A percentile compares a stretch with the other conserved stretches of the same genome.
Conservation (phyloP, 352 stramenopile species). For the Globisporangium yorkense region DNA sequence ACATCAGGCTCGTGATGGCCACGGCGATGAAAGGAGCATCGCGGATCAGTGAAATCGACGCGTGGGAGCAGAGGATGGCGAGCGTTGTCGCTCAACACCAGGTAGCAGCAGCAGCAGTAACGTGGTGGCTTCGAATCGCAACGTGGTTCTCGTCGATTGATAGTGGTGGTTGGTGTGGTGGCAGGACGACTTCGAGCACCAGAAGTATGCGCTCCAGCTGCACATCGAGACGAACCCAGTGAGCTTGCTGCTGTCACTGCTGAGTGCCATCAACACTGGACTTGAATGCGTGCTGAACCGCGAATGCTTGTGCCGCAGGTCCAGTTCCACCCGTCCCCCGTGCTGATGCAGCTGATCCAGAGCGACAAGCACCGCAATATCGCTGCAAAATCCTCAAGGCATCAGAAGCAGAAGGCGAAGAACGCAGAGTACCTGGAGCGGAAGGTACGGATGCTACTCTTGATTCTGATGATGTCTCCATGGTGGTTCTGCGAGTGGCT, state of each 20-base stretch:
- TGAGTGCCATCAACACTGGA: background rate
- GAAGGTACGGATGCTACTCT: slow-evolving; percentile 22
- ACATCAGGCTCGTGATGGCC: background rate
- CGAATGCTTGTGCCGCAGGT: slow-evolving; percentile 12
- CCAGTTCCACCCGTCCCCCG: slow-evolving; percentile 48
- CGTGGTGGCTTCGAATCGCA: no score
- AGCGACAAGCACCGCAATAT: slow-evolving; percentile 21
- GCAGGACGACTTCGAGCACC: slow-evolving; percentile 25
- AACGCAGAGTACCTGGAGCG: slow-evolving; percentile 44
- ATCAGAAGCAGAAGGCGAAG: slow-evolving; percentile 23
- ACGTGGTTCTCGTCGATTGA: no score
- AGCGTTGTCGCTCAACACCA: background rate
- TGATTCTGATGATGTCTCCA: background rate
- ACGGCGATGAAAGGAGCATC: background rate
- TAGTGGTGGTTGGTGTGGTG: background rate
- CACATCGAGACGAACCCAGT: slow-evolving; percentile 44
- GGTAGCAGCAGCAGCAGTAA: background rate
- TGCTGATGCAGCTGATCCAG: slow-evolving; percentile 37
- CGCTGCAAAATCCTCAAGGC: slow-evolving; percentile 15
- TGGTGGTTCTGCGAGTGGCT: background rate
- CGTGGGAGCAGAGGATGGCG: slow-evolving; percentile 1
- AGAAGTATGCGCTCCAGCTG: slow-evolving; percentile 36
- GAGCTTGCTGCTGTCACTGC: background rate
- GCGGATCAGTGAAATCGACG: background rate
- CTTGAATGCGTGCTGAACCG: background rate